phyloP scores from a whole-genome alignment of 257 asterid species.

The Dorcoceras hygrometricum region DNA sequence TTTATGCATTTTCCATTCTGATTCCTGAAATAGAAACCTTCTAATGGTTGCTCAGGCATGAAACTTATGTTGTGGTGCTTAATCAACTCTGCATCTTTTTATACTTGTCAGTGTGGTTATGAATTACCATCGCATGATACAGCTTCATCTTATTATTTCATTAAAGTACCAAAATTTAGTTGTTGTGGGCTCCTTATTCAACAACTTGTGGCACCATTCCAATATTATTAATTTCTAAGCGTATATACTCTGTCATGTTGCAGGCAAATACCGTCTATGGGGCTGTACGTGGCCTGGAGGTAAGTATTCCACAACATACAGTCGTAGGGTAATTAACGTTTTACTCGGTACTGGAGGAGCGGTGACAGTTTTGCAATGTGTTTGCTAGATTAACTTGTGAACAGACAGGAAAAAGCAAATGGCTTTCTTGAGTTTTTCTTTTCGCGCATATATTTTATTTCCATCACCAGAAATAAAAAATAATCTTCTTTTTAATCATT shows the following conservation, averaged over 20 bases:
- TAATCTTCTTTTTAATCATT: too few relatives aligned
- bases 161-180: slow-evolving; percentile 3
- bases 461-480: too few relatives aligned
- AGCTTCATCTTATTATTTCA: slow-evolving; percentile 9
- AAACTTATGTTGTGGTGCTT: slow-evolving; percentile 14
- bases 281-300: slow-evolving; percentile 89
- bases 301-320: slow-evolving; percentile 28
- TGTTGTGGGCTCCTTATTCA: slow-evolving; percentile 2
- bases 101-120: slow-evolving; percentile 15
- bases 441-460: too few relatives aligned
- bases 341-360: slow-evolving; percentile 11
- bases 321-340: not conserved
- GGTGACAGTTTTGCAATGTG: slow-evolving; percentile 18
- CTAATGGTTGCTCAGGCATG: not conserved
- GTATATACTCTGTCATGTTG: slow-evolving; percentile 29
- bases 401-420: slow-evolving; percentile 15
- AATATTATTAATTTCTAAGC: slow-evolving; percentile 22
- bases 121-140: slow-evolving; percentile 17
- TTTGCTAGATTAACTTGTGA: slow-evolving; percentile 4
- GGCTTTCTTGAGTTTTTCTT: too few relatives aligned
- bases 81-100: slow-evolving; percentile 10
- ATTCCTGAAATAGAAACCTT: not conserved
- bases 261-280: slow-evolving; percentile 92
- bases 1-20: not conserved
- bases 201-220: not conserved